phyloP scores from a whole-genome alignment of 2,329 filamentous ascomycete species.

The Dendryphion nanum region DNA sequence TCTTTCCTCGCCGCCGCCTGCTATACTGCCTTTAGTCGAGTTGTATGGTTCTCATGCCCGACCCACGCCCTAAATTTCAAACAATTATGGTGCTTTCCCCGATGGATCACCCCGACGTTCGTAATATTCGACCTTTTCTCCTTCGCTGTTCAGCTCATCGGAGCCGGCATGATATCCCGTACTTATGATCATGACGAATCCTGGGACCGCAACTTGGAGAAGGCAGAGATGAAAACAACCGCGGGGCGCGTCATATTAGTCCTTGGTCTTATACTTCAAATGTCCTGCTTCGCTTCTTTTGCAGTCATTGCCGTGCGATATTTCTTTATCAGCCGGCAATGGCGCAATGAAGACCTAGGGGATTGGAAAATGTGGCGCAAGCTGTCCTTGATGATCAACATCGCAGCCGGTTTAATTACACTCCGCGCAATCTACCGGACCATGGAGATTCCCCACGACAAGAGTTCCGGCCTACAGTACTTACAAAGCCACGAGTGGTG shows the following conservation, averaged over 20 bases:
- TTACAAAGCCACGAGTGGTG: constrained; percentile 53
- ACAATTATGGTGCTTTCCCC: constrained; percentile 43
- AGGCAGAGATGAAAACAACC: constrained; percentile 25
- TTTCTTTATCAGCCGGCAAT: constrained; percentile 29
- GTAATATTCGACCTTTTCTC: constrained; percentile 49
- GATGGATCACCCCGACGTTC: constrained; percentile 49
- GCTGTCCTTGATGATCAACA: constrained; percentile 33
- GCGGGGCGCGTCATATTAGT: constrained; percentile 41
- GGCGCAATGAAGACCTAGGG: constrained; percentile 31
- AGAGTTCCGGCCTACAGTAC: constrained; percentile 46
- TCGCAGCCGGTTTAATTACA: constrained; percentile 36
- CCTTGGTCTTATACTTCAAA: constrained; percentile 50
- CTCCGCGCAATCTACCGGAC: constrained; percentile 55
- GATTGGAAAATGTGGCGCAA: constrained; percentile 37
- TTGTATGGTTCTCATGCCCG: constrained; percentile 43
- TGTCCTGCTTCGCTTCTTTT: constrained; percentile 53
- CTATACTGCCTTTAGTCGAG: constrained; percentile 50
- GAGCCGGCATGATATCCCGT: constrained; percentile 44
- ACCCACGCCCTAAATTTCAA: constrained; percentile 42
- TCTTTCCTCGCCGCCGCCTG: constrained; percentile 51
- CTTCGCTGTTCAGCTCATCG: constrained; percentile 47
- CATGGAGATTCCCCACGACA: constrained; percentile 52
- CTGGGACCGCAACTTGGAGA: constrained; percentile 42
- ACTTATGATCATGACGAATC: constrained; percentile 29
- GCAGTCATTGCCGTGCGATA: constrained; percentile 38